Percentiles rank a stretch among this genome's conserved stretches.
phyloP scores from a whole-genome alignment of 2,329 filamentous ascomycete species.

The Lachnum nothofagi region DNA sequence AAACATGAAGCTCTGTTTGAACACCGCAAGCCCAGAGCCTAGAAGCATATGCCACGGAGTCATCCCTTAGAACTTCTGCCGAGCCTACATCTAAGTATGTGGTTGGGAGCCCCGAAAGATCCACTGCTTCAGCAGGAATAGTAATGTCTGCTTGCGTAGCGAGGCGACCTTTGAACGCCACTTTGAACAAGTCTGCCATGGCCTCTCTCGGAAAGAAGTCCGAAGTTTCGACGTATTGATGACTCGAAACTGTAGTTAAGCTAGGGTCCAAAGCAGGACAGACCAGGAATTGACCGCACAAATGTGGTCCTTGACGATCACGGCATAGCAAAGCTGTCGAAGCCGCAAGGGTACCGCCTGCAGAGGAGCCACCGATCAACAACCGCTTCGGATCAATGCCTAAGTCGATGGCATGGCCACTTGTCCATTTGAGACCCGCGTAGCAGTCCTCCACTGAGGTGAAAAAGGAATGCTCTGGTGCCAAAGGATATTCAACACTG shows the following conservation, averaged over 20 bases:
- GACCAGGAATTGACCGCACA: constrained; percentile 27
- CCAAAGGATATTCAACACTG: constrained; percentile 48
- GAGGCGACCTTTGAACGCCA: background rate
- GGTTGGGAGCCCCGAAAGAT: constrained; percentile 8
- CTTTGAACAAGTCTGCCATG: background rate
- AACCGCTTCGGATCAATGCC: constrained; percentile 41
- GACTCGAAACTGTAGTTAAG: background rate
- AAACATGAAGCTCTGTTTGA: constrained; percentile 14
- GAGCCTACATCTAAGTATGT: constrained; percentile 14
- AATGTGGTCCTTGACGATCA: constrained; percentile 17
- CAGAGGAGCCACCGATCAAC: constrained; percentile 46
- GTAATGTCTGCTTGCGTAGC: background rate
- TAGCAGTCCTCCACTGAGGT: constrained; percentile 46
- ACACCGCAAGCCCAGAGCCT: constrained; percentile 6
- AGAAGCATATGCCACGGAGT: constrained; percentile 12
- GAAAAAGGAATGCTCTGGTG: constrained; percentile 50
- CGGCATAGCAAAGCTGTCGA: constrained; percentile 41
- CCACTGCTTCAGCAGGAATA: constrained; percentile 8
- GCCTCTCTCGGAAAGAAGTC: background rate
- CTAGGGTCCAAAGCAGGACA: constrained; percentile 31
- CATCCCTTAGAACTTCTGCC: constrained; percentile 14
- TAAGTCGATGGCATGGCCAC: constrained; percentile 14
- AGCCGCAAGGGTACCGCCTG: constrained; percentile 48
- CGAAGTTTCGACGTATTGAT: background rate
- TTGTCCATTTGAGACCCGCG: constrained; percentile 20